Percentiles rank a stretch among this genome's conserved stretches.
phyloP scores from a whole-genome alignment of 768 basidiomycete species.

The Hysterangium stoloniferum region DNA sequence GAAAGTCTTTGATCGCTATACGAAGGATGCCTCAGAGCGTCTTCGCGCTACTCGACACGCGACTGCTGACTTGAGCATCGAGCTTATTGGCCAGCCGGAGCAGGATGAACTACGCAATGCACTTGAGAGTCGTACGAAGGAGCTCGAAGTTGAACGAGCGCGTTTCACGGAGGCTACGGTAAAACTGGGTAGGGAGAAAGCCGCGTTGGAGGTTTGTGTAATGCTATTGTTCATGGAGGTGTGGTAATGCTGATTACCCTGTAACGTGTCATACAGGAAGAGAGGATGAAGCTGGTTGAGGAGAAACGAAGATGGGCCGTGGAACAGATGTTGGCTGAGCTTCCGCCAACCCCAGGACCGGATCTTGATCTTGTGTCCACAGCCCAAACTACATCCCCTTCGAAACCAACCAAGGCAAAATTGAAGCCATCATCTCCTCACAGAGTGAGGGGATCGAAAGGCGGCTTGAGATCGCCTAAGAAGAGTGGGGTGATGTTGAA shows the following conservation, averaged over 20 bases:
- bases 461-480: neutral
- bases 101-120: constrained; percentile 47
- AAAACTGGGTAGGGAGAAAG: constrained; percentile 55
- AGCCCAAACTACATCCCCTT: constrained; percentile 16
- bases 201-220: constrained; percentile 50
- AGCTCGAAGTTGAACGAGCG: constrained; percentile 58
- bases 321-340: constrained; percentile 51
- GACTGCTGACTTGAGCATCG: constrained; percentile 39
- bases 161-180: constrained; percentile 59
- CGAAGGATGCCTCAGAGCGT: constrained; percentile 25
- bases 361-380: constrained; percentile 21
- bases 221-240: neutral
- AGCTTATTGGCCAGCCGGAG: constrained; percentile 45
- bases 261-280: constrained; percentile 38
- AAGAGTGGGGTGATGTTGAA: neutral
- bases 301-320: constrained; percentile 67
- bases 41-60: constrained; percentile 26
- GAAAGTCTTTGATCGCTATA: constrained; percentile 49
- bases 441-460: neutral
- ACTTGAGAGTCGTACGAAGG: constrained; percentile 41
- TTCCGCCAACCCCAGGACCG: constrained; percentile 34
- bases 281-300: constrained; percentile 51
- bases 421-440: neutral
- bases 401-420: neutral
- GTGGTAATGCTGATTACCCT: neutral